phyloP scores from a whole-genome alignment of 2,329 filamentous ascomycete genomes.

The Colletotrichum phormii region DNA sequence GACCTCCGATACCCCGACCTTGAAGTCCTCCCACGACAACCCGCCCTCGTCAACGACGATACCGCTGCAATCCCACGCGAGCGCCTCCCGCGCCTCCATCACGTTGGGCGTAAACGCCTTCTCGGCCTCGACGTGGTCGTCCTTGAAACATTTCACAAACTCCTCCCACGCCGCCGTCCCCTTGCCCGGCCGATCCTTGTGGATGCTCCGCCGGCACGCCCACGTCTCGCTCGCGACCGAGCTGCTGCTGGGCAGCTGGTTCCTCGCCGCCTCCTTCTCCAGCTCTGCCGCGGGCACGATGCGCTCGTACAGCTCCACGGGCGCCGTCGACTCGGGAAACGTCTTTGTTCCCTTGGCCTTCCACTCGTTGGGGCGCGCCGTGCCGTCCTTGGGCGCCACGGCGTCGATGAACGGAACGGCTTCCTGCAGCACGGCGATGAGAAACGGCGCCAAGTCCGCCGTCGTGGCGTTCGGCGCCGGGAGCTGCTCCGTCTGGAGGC shows the following conservation, averaged over 20 bases:
- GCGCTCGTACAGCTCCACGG: conserved; percentile 65
- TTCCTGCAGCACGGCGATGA: conserved; percentile 67
- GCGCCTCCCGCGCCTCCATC: conserved; percentile 48
- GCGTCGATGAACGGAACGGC: conserved; percentile 68
- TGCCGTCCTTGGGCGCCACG: conserved; percentile 56
- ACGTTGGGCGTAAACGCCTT: conserved; percentile 54
- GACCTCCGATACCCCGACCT: conserved; percentile 71
- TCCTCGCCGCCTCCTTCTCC: conserved; percentile 49
- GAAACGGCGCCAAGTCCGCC: conserved; percentile 61
- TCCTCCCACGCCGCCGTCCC: conserved; percentile 73
- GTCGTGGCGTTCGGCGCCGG: conserved; percentile 53
- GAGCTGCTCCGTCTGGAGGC: conserved; percentile 60
- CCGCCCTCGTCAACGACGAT: conserved; percentile 52
- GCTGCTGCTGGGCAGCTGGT: conserved; percentile 42
- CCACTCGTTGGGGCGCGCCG: conserved; percentile 57
- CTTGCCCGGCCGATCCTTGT: conserved; percentile 61
- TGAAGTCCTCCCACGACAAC: conserved; percentile 59
- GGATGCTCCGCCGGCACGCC: conserved; percentile 72
- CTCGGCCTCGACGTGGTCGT: conserved; percentile 55
- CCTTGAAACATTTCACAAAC: conserved; percentile 70
- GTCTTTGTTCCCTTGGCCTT: conserved; percentile 61
- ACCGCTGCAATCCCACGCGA: conserved; percentile 58
- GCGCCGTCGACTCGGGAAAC: conserved; percentile 60
- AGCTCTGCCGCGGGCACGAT: conserved; percentile 59
- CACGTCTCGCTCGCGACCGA: conserved; percentile 63